Evolutionary conservation across 257 asterid species (phyloP).

Genomic region (Nicotiana attenuata): DNA sequence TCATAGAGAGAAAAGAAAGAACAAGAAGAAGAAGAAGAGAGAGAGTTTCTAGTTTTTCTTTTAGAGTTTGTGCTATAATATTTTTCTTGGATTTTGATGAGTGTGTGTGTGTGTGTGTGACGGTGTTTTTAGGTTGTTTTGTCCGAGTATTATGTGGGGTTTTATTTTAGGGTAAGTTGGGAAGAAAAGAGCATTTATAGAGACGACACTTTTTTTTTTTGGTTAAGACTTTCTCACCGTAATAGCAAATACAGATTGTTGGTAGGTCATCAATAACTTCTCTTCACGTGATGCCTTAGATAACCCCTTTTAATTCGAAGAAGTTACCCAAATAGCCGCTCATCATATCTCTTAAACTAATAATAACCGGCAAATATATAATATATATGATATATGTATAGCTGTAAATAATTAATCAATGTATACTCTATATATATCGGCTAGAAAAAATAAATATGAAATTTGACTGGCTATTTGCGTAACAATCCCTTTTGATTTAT

Average conservation of each 20-base stretch:
- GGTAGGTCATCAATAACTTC: constrained; percentile 69
- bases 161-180: constrained; percentile 16
- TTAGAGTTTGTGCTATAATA: constrained; percentile 27
- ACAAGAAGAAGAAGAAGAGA: too few species aligned
- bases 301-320: too few species aligned
- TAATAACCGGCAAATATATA: too few species aligned
- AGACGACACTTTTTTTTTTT: neutral
- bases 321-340: too few species aligned
- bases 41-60: constrained; percentile 22
- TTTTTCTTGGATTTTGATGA: constrained; percentile 13
- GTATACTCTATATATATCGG: too few species aligned
- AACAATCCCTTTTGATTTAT: neutral
- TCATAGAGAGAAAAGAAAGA: neutral
- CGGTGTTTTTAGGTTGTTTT: neutral
- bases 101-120: neutral
- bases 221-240: constrained; percentile 13
- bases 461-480: too few species aligned
- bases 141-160: constrained; percentile 12
- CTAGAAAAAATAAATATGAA: too few species aligned
- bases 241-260: neutral
- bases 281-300: constrained; percentile 14
- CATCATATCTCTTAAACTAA: too few species aligned
- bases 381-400: too few species aligned
- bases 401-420: too few species aligned
- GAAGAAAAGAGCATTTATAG: constrained; percentile 40